phyloP scores from a whole-genome alignment of 2,329 filamentous ascomycete genomes.

The Scleromitrula shiraiana region DNA sequence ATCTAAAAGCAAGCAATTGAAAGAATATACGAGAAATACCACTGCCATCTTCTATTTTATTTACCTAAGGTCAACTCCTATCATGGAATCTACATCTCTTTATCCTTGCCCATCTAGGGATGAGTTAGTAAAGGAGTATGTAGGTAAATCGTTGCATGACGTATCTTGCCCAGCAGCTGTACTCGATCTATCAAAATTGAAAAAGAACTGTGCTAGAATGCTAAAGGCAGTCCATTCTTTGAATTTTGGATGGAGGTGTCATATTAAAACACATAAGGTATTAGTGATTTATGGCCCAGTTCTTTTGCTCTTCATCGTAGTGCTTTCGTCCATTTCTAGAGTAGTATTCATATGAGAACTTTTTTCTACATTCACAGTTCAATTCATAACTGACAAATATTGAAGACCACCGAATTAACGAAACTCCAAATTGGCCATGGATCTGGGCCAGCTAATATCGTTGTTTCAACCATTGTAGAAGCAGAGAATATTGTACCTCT shows the following conservation, averaged over 20 bases:
- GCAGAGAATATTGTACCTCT: slow-evolving; percentile 58
- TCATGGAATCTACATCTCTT: slow-evolving; percentile 21
- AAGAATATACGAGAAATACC: too few species aligned
- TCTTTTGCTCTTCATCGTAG: background rate
- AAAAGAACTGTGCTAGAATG: slow-evolving; percentile 64
- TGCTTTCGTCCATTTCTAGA: background rate
- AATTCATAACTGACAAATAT: slow-evolving; percentile 3
- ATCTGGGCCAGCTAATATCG: slow-evolving; percentile 42
- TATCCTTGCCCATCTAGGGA: slow-evolving; percentile 29
- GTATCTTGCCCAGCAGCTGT: slow-evolving; percentile 60
- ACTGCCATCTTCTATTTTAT: background rate
- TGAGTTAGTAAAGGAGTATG: slow-evolving; percentile 37
- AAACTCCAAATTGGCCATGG: slow-evolving; percentile 59
- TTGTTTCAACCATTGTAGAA: slow-evolving; percentile 69
- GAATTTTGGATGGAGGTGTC: slow-evolving; percentile 60
- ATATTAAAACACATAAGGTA: slow-evolving; percentile 81
- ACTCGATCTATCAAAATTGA: slow-evolving; percentile 58
- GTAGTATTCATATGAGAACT: background rate
- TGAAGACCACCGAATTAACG: slow-evolving; percentile 57
- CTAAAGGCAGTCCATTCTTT: slow-evolving; percentile 52
- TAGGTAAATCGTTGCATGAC: slow-evolving; percentile 52
- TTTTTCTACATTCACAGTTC: too few species aligned
- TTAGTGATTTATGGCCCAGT: background rate
- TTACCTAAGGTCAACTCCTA: background rate
- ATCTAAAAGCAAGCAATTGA: background rate